These are phyloP conservation scores for Bromus sterilis DNA, from an alignment of 176 grass and related monocot species.

Conservation along the genomic window DNA sequence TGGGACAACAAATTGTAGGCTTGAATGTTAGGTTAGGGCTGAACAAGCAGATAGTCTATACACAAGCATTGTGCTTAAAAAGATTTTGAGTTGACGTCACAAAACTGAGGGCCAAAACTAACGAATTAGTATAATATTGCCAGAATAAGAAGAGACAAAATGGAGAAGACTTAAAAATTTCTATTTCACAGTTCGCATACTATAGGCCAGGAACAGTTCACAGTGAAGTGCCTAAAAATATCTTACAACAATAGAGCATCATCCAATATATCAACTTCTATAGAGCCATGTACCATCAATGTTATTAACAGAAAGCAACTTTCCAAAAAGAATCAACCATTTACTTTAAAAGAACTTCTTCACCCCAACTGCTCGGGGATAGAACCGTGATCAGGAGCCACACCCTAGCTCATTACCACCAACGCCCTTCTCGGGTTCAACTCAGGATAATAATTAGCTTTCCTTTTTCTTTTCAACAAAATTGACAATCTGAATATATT, in stretches of 20 bases:
- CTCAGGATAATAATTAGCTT: constrained; percentile 1
- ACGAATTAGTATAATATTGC: background rate
- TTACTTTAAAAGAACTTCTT: background rate
- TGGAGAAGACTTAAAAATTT: background rate
- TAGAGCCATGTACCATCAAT: background rate
- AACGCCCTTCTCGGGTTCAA: background rate
- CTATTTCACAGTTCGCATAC: background rate
- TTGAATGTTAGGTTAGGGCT: background rate
- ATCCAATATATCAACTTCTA: constrained; percentile 11
- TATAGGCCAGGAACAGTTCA: background rate
- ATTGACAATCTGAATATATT: background rate
- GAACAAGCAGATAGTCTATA: background rate
- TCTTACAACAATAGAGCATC: background rate
- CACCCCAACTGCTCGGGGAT: background rate
- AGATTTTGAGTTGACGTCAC: background rate
- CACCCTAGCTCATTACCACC: background rate
- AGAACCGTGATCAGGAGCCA: background rate
- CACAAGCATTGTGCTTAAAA: background rate
- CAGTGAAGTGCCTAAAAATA: background rate
- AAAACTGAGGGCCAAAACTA: background rate
- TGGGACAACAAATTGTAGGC: background rate
- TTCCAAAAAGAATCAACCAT: background rate
- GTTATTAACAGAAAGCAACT: background rate
- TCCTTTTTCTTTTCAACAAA: background rate
- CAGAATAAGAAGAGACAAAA: background rate